Evolutionary conservation across 2,329 filamentous ascomycete genomes (phyloP).

Genomic region (Aspergillus hortae): DNA sequence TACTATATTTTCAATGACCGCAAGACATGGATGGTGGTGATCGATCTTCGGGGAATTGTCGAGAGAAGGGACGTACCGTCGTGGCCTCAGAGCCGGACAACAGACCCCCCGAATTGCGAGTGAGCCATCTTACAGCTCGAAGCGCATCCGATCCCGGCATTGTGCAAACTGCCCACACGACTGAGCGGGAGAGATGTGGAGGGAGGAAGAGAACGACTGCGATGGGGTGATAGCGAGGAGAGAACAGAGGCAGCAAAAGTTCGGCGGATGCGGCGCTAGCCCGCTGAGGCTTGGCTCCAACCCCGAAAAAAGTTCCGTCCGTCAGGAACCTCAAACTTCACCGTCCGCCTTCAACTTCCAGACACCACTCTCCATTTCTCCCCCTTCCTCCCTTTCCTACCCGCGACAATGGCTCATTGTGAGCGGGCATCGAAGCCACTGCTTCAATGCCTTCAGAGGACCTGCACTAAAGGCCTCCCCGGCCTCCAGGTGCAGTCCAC

Average conservation of each 20-base stretch:
- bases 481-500: conserved; percentile 33
- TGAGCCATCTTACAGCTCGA: conserved; percentile 36
- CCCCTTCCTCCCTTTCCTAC: conserved; percentile 4
- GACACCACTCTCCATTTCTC: conserved; percentile 12
- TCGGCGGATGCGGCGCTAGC: conserved; percentile 30
- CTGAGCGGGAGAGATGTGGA: not conserved
- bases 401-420: conserved; percentile 37
- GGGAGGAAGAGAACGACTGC: not conserved
- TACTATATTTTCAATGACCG: conserved; percentile 2
- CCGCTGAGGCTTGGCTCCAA: conserved; percentile 30
- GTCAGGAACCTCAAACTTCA: conserved; percentile 14
- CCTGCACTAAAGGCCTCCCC: conserved; percentile 31
- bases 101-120: conserved; percentile 33
- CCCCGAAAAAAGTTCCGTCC: conserved; percentile 38
- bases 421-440: conserved; percentile 42
- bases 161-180: conserved; percentile 6
- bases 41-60: not conserved
- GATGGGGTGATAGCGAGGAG: not conserved
- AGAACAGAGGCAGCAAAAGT: conserved; percentile 27
- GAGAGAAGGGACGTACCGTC: conserved; percentile 26
- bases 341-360: conserved; percentile 16
- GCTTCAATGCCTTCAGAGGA: conserved; percentile 39
- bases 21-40: conserved; percentile 2
- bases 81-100: conserved; percentile 32
- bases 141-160: conserved; percentile 37